Percentiles rank a stretch among this genome's conserved stretches.
Conservation (phyloP, 805 yeast species). For the Komagataella mondaviorum region DNA sequence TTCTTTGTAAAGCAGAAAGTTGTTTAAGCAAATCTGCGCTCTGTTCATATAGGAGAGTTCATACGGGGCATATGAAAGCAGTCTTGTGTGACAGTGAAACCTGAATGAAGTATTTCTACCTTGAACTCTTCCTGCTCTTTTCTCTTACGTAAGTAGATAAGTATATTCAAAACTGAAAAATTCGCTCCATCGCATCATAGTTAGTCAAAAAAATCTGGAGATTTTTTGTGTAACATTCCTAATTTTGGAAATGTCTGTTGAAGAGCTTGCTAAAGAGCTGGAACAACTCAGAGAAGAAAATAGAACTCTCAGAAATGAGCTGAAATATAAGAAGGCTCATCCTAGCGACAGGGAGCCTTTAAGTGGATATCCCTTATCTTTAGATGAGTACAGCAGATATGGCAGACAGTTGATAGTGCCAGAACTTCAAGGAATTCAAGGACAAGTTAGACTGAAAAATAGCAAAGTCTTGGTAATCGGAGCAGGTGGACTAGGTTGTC, state of each 20-base stretch:
- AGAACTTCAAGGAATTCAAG: conserved; percentile 36
- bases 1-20: conserved; percentile 73
- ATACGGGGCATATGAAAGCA: neutral
- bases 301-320: conserved; percentile 7
- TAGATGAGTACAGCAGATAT: conserved; percentile 69
- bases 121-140: neutral
- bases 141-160: neutral
- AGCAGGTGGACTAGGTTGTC: conserved; percentile 95
- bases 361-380: conserved; percentile 13
- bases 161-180: neutral
- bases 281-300: conserved; percentile 14
- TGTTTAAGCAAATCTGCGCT: conserved; percentile 20
- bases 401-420: conserved; percentile 96
- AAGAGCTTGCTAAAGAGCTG: conserved; percentile 12
- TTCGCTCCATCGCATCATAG: neutral
- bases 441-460: conserved; percentile 46
- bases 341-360: neutral
- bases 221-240: neutral
- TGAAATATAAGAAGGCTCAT: neutral
- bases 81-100: neutral
- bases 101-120: neutral
- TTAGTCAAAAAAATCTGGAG: neutral
- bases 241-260: conserved; percentile 1
- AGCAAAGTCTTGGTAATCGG: conserved; percentile 71
- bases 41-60: neutral